Conservation (phyloP, 148 eudicot genomes). For the Oxyria digyna region DNA sequence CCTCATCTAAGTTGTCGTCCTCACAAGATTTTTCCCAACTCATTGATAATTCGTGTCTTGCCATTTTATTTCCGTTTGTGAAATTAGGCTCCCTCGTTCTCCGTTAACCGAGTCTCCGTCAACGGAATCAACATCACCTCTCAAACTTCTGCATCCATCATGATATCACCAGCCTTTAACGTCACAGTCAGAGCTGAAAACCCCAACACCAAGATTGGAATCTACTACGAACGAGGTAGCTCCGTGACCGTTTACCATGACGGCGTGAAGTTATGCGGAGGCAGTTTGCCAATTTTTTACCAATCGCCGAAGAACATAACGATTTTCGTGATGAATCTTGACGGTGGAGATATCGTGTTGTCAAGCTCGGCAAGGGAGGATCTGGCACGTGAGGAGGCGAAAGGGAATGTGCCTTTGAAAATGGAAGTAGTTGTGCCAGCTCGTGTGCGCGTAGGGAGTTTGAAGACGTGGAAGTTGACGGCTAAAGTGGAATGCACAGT, state of each 20-base stretch:
- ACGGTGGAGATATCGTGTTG: slow-evolving; percentile 38
- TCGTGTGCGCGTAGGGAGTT: slow-evolving; percentile 44
- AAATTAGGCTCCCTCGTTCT: slow-evolving; percentile 38
- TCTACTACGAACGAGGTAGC: slow-evolving; percentile 45
- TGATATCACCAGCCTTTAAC: slow-evolving; percentile 48
- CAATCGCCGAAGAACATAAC: slow-evolving; percentile 47
- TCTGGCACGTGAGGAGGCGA: slow-evolving; percentile 24
- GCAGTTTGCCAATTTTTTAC: slow-evolving; percentile 47
- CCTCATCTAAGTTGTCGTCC: too few species aligned
- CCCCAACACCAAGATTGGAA: slow-evolving; percentile 49
- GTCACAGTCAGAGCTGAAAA: slow-evolving; percentile 45
- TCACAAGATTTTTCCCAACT: too few species aligned
- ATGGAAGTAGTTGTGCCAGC: slow-evolving; percentile 38
- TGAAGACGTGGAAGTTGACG: slow-evolving; percentile 54
- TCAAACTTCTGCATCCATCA: neutral
- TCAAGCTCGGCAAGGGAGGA: slow-evolving; percentile 22
- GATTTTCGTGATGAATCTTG: slow-evolving; percentile 28
- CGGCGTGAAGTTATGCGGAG: slow-evolving; percentile 34
- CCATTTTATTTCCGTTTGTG: too few species aligned
- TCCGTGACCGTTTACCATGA: slow-evolving; percentile 29
- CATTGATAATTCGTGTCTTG: too few species aligned
- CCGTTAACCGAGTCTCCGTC: slow-evolving; percentile 31
- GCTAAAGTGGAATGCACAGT: slow-evolving; percentile 54
- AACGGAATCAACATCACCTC: slow-evolving; percentile 42
- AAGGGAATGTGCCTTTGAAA: slow-evolving; percentile 34